Evolutionary conservation across 768 basidiomycete genomes (phyloP).

Genomic region (Tylopilus sp.): DNA sequence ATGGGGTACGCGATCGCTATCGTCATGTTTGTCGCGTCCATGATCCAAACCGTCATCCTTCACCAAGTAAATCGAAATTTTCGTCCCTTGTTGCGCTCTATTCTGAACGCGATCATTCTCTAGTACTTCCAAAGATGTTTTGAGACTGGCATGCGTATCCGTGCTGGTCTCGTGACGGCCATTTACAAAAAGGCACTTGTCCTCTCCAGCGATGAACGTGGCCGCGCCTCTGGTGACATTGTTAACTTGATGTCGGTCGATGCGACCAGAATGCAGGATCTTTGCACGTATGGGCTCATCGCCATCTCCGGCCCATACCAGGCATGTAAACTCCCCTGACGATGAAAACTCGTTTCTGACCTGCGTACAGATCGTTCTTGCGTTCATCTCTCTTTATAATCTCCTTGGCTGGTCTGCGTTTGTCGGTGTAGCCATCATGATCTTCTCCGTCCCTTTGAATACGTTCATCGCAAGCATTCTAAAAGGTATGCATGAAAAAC

Average conservation of each 20-base stretch:
- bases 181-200: slow-evolving; percentile 87
- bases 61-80: slow-evolving; percentile 58
- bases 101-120: not conserved
- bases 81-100: not conserved
- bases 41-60: slow-evolving; percentile 74
- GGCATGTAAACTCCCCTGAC: slow-evolving; percentile 35
- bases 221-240: slow-evolving; percentile 84
- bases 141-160: slow-evolving; percentile 90
- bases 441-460: slow-evolving; percentile 75
- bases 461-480: slow-evolving; percentile 66
- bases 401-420: slow-evolving; percentile 92
- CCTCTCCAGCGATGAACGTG: slow-evolving; percentile 81
- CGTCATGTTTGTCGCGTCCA: slow-evolving; percentile 77
- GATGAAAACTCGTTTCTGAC: not conserved
- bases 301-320: slow-evolving; percentile 84
- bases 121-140: slow-evolving; percentile 85
- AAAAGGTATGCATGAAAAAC: slow-evolving; percentile 76
- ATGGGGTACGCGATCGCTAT: no score
- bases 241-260: slow-evolving; percentile 94
- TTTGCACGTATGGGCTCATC: slow-evolving; percentile 82
- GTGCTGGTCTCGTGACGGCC: slow-evolving; percentile 79
- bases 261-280: slow-evolving; percentile 71
- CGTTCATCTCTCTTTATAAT: slow-evolving; percentile 86
- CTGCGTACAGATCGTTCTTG: slow-evolving; percentile 63
- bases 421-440: slow-evolving; percentile 85